Evolutionary conservation across 2,329 filamentous ascomycete genomes (phyloP), one percentile per base, ranked within the genome.

Genomic region (Dissoconium aciculare): DNA sequence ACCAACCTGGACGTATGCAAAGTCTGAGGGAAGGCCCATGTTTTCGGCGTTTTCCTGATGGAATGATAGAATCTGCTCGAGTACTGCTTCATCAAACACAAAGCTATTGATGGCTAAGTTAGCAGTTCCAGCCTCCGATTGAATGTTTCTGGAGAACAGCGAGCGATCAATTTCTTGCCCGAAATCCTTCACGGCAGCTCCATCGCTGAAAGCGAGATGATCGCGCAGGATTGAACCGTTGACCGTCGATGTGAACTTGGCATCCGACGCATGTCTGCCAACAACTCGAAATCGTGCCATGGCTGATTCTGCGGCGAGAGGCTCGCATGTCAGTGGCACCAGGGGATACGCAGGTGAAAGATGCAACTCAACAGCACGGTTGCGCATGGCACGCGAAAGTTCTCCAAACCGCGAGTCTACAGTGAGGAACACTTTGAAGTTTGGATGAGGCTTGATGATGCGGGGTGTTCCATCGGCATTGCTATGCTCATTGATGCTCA

Each of bases 401-500:
- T 98, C 89, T 11, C 89, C 91, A 53, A 93, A 81, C 29, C 77
- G 73, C 27, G 89, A 76, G 53, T 98, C 87, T 62, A 92, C 79
- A 0, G 87, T 95, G 51, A 98, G 62, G 56, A 98, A 95, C 12
- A 98, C 74, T 34, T 87, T 71, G 56, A 98, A 98, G 37, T 83
- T 71, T 0, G 78, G 68, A 58, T 95, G 85, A 10, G 89, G 85
- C 33, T 59, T 71, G 29, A 98, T 71, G 19, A 91, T 60, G 34
- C 81, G 72, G 8, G 85, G 78, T 45, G 81, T 74, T 17, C 87
- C 87, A 47, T 87, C 74, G 6, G 74, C 69, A 9, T 74, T 80
- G 34, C 81, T 83, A 52, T 95, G 85, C 53, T 98, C 89, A 46
- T 94, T 95, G 52, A 98, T 78, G 45, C 81, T 83, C 13, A 98